Conservation (phyloP, 345 rosid species). For the Diplotaxis tenuifolia region DNA sequence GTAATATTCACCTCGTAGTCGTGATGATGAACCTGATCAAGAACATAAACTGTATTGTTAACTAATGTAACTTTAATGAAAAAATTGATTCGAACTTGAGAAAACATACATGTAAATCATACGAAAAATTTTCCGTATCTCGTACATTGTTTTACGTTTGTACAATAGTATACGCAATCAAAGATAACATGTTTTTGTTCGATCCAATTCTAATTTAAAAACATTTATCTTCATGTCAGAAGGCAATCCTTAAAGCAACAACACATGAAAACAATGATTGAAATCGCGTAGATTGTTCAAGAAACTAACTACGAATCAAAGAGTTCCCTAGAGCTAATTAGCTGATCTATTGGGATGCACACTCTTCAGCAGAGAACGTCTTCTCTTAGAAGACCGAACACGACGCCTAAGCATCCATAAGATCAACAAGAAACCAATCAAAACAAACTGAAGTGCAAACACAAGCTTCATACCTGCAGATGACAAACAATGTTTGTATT, state of each 20-base stretch:
- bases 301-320: background rate
- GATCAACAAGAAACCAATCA: constrained; percentile 30
- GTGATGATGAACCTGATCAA: no score
- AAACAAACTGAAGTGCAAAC: constrained; percentile 25
- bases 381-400: constrained; percentile 33
- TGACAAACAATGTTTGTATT: no score
- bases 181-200: background rate
- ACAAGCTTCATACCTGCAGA: constrained; percentile 54
- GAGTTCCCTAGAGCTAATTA: background rate
- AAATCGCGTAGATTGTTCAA: background rate
- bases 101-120: background rate
- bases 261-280: background rate
- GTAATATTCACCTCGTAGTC: no score
- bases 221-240: background rate
- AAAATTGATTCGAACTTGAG: background rate
- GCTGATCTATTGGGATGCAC: constrained; percentile 8
- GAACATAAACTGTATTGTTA: no score
- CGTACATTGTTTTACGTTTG: background rate
- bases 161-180: background rate
- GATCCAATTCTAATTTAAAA: background rate
- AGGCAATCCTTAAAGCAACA: background rate
- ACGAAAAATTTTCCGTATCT: background rate
- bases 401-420: constrained; percentile 26
- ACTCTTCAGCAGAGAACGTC: constrained; percentile 17
- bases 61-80: background rate